A percentile compares a stretch with the other conserved stretches of the same genome.
These are phyloP conservation scores for Coffea humblotiana DNA, from an alignment of 305 asterid species.

Conservation along the genomic window DNA sequence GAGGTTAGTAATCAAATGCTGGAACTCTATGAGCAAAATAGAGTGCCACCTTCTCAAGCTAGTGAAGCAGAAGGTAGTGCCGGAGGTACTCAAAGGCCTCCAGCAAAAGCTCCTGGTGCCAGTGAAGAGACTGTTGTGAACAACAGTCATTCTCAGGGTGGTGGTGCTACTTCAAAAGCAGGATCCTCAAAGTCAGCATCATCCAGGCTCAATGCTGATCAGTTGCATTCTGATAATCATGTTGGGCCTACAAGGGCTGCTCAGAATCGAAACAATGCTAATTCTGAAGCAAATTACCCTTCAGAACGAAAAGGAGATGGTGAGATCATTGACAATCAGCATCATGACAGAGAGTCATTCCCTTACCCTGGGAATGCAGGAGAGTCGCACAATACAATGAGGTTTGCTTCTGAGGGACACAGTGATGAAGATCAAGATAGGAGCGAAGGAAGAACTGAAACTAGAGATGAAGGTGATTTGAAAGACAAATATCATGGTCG, in stretches of 20 bases:
- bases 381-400: conserved; percentile 36
- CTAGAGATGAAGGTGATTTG: conserved; percentile 47
- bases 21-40: conserved; percentile 86
- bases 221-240: conserved; percentile 42
- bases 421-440: conserved; percentile 47
- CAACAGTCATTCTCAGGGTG: conserved; percentile 48
- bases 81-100: conserved; percentile 59
- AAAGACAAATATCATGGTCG: conserved; percentile 56
- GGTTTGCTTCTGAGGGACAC: conserved; percentile 30
- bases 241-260: conserved; percentile 39
- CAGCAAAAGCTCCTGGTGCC: conserved; percentile 42
- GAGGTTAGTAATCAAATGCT: conserved; percentile 99
- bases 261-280: conserved; percentile 43
- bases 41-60: conserved; percentile 69
- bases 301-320: conserved; percentile 35
- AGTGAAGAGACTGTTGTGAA: conserved; percentile 52
- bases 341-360: conserved; percentile 36
- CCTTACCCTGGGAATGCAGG: conserved; percentile 35
- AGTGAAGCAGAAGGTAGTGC: conserved; percentile 87
- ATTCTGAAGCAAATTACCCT: conserved; percentile 39
- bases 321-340: conserved; percentile 38
- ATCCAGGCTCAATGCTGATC: conserved; percentile 43
- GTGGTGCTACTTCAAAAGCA: conserved; percentile 41
- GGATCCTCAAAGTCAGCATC: conserved; percentile 50
- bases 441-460: conserved; percentile 41